Evolutionary conservation across 2,329 filamentous ascomycete genomes (phyloP).

Genomic region (Alternaria viburni): DNA sequence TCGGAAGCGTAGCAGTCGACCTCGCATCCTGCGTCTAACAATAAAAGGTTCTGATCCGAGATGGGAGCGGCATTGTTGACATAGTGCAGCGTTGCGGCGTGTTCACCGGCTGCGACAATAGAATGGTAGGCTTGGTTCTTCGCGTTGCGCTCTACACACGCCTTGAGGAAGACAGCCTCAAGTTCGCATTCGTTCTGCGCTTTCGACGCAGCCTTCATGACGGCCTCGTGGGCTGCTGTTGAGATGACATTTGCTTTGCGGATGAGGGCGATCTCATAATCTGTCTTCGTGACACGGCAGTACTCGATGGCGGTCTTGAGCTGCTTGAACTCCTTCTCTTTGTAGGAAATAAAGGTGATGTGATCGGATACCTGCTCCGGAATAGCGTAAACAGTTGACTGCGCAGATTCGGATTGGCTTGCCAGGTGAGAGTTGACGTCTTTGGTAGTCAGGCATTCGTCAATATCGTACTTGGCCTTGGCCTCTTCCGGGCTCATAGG

Average conservation of each 20-base stretch:
- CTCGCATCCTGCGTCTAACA: constrained; percentile 79
- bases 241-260: constrained; percentile 82
- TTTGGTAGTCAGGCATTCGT: constrained; percentile 73
- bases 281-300: constrained; percentile 80
- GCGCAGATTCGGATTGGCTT: constrained; percentile 55
- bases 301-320: constrained; percentile 74
- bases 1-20: constrained; percentile 60
- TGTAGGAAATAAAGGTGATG: constrained; percentile 74
- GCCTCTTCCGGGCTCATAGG: constrained; percentile 80
- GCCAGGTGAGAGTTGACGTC: constrained; percentile 78
- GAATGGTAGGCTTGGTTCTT: constrained; percentile 86
- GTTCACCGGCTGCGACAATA: constrained; percentile 81
- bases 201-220: constrained; percentile 66
- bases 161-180: constrained; percentile 78
- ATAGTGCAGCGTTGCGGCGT: constrained; percentile 88
- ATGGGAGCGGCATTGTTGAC: constrained; percentile 58
- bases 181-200: constrained; percentile 82
- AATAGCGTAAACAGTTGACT: constrained; percentile 74
- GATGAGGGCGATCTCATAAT: constrained; percentile 84
- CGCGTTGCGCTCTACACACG: constrained; percentile 75
- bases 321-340: constrained; percentile 64
- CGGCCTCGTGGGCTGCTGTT: constrained; percentile 74
- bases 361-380: constrained; percentile 75
- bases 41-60: constrained; percentile 73
- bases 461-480: constrained; percentile 67